These are phyloP conservation scores for Verticillium tricorpus DNA, from an alignment of 2,329 filamentous ascomycete species.

Conservation along the genomic window DNA sequence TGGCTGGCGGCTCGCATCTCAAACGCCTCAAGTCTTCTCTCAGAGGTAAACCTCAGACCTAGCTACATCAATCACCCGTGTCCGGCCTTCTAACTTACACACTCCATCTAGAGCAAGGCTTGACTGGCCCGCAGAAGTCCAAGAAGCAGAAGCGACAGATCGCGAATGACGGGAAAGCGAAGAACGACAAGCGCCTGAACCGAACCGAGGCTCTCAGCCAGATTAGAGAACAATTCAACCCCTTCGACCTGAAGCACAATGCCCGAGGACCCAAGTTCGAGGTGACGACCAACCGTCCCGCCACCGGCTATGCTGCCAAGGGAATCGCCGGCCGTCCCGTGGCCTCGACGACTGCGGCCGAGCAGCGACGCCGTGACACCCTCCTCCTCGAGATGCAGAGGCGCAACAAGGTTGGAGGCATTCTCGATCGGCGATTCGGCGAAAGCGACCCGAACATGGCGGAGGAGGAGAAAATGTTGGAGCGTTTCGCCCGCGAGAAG, in stretches of 20 bases:
- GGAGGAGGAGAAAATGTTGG: conserved; percentile 85
- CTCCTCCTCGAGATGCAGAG: conserved; percentile 85
- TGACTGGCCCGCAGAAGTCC: conserved; percentile 86
- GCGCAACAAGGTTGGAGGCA: conserved; percentile 85
- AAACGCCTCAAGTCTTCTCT: conserved; percentile 93
- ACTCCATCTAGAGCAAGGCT: conserved; percentile 62
- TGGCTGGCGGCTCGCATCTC: conserved; percentile 86
- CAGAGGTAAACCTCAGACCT: conserved; percentile 26
- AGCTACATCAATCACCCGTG: not conserved
- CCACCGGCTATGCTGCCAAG: conserved; percentile 46
- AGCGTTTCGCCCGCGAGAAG: conserved; percentile 87
- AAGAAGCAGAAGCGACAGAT: conserved; percentile 88
- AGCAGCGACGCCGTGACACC: conserved; percentile 72
- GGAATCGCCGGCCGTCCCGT: conserved; percentile 71
- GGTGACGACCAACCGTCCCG: conserved; percentile 64
- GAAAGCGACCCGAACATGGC: conserved; percentile 94
- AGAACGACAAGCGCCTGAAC: conserved; percentile 63
- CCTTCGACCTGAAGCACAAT: conserved; percentile 87
- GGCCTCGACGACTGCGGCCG: conserved; percentile 77
- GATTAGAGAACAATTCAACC: conserved; percentile 96
- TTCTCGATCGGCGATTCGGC: conserved; percentile 89
- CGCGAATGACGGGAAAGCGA: conserved; percentile 43
- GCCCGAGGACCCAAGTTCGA: conserved; percentile 79
- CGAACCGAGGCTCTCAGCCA: conserved; percentile 72
- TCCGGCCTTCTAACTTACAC: not conserved